These are phyloP conservation scores for Camelina neglecta DNA, from an alignment of 345 rosid genomes.

Conservation along the genomic window DNA sequence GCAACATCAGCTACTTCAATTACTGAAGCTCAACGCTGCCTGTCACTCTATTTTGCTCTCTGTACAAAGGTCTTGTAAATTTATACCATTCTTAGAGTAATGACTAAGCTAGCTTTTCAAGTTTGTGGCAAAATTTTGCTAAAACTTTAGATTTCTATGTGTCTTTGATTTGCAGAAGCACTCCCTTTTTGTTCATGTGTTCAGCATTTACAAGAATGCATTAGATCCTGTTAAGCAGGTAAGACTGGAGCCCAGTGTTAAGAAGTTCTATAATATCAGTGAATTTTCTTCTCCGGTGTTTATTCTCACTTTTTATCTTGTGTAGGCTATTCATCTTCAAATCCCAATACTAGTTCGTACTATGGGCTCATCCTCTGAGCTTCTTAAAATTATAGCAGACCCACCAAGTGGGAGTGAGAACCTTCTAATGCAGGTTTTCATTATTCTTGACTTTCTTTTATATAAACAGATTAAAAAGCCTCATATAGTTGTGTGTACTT, in stretches of 20 bases:
- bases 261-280: slow-evolving; percentile 18
- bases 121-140: slow-evolving; percentile 28
- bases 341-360: slow-evolving; percentile 95
- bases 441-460: slow-evolving; percentile 15
- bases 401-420: slow-evolving; percentile 88
- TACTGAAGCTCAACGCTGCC: slow-evolving; percentile 80
- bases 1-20: slow-evolving; percentile 54
- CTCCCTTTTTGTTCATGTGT: slow-evolving; percentile 81
- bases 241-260: slow-evolving; percentile 30
- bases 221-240: slow-evolving; percentile 86
- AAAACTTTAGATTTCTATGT: slow-evolving; percentile 10
- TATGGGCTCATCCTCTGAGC: slow-evolving; percentile 90
- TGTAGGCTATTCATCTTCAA: slow-evolving; percentile 91
- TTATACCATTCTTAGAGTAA: slow-evolving; percentile 8
- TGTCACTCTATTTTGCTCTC: slow-evolving; percentile 93
- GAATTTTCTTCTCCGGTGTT: slow-evolving; percentile 6
- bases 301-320: slow-evolving; percentile 35
- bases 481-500: slow-evolving; percentile 25
- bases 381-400: slow-evolving; percentile 89
- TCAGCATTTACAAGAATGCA: slow-evolving; percentile 65
- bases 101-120: slow-evolving; percentile 26
- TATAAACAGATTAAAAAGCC: slow-evolving; percentile 14
- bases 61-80: slow-evolving; percentile 83
- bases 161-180: slow-evolving; percentile 77
- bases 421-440: slow-evolving; percentile 83